A percentile compares a stretch with the other conserved stretches of the same genome.
These are phyloP conservation scores for Evernia prunastri DNA, from an alignment of 495 filamentous ascomycete species.

Conservation along the genomic window DNA sequence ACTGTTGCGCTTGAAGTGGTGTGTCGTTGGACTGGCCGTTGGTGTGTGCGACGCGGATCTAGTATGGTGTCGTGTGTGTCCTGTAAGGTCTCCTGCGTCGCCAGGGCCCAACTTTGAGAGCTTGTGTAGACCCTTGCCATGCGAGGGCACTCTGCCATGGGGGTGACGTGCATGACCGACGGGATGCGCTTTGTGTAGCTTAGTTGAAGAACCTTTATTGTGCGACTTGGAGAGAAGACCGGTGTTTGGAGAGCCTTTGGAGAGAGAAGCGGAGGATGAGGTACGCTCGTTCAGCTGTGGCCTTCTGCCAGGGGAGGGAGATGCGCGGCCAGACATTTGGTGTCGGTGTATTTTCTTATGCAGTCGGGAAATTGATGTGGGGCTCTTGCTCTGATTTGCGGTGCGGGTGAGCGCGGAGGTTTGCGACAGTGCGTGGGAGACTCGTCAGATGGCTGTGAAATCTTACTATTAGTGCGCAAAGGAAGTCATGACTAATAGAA, in stretches of 20 bases:
- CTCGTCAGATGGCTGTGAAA: background rate
- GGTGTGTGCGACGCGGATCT: constrained; percentile 25
- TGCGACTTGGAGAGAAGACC: constrained; percentile 18
- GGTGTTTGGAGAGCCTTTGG: constrained; percentile 21
- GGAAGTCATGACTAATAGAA: background rate
- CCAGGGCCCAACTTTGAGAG: constrained; percentile 29
- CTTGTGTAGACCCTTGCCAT: constrained; percentile 37
- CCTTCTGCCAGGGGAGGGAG: constrained; percentile 21
- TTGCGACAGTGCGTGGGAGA: background rate
- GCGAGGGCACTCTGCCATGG: constrained; percentile 32
- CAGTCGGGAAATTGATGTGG: background rate
- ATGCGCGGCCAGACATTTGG: constrained; percentile 21
- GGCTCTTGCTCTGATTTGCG: background rate
- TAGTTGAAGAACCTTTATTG: constrained; percentile 22
- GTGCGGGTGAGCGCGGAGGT: constrained; percentile 7
- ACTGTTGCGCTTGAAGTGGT: constrained; percentile 22
- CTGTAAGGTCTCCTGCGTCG: constrained; percentile 10
- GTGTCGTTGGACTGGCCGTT: constrained; percentile 22
- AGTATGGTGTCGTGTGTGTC: constrained; percentile 15
- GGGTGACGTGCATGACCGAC: constrained; percentile 26
- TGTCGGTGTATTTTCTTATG: background rate
- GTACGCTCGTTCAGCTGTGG: constrained; percentile 22
- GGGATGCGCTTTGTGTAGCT: constrained; percentile 26
- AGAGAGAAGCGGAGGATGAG: constrained; percentile 24
- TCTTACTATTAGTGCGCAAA: background rate